Evolutionary conservation across 2,329 filamentous ascomycete species (phyloP).

Genomic region (Fusarium coicis): DNA sequence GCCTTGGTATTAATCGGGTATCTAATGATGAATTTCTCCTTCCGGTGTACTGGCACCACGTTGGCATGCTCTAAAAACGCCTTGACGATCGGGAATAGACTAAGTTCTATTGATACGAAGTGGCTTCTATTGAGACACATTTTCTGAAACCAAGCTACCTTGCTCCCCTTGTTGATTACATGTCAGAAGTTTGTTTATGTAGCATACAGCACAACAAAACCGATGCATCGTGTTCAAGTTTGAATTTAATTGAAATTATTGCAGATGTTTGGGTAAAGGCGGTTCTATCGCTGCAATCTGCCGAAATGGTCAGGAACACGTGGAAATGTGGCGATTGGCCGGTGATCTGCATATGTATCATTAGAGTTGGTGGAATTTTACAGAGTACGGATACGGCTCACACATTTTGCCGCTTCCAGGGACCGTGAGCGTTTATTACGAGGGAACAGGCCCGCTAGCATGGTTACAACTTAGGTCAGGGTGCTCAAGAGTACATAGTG

Average conservation of each 20-base stretch:
- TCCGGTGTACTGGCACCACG: neutral
- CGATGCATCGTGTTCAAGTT: neutral
- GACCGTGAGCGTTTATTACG: neutral
- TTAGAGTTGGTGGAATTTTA: slow-evolving; percentile 5
- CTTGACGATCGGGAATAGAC: neutral
- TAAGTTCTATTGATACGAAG: slow-evolving; percentile 3
- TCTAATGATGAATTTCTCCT: neutral
- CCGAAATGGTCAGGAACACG: slow-evolving; percentile 16
- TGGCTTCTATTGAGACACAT: slow-evolving; percentile 15
- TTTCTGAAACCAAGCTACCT: neutral
- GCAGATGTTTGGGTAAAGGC: neutral
- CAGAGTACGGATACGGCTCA: neutral
- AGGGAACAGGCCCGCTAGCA: slow-evolving; percentile 2
- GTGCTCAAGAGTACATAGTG: slow-evolving; percentile 1
- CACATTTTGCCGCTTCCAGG: neutral
- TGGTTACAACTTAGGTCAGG: neutral
- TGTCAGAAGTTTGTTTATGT: neutral
- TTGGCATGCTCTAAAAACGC: slow-evolving; percentile 7
- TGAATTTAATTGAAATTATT: neutral
- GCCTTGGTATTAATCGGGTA: slow-evolving; percentile 2
- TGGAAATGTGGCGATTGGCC: slow-evolving; percentile 29
- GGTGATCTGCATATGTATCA: slow-evolving; percentile 1
- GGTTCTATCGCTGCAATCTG: neutral
- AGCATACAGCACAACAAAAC: neutral
- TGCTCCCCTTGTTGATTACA: neutral